Evolutionary conservation across 1,139 yeast genomes (phyloP).

Genomic region (Pneumocystis canis): DNA sequence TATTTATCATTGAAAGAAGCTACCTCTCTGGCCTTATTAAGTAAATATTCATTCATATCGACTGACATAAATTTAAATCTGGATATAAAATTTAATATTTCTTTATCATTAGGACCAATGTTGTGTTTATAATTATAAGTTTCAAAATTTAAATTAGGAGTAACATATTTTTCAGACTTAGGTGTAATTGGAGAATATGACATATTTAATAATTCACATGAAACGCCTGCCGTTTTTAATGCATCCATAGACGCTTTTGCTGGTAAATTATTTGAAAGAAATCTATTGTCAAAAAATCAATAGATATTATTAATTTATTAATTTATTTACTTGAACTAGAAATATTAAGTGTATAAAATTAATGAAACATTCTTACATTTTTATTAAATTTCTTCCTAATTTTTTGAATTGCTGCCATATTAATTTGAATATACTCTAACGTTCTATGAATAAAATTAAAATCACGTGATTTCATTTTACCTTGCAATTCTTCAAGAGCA

Average conservation of each 20-base stretch:
- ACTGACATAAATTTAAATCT: not conserved
- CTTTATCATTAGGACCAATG: not conserved
- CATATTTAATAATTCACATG: not conserved
- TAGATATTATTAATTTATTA: not conserved
- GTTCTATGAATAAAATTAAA: not conserved
- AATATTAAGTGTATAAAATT: not conserved
- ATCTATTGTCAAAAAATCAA: not conserved
- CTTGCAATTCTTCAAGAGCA: not conserved
- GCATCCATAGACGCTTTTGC: not conserved
- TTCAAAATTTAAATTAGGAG: not conserved
- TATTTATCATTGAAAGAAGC: not conserved
- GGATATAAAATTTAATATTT: not conserved
- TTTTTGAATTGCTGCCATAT: not conserved
- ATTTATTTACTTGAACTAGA: not conserved
- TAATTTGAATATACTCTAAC: not conserved
- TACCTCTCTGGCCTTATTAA: not conserved
- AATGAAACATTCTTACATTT: not conserved
- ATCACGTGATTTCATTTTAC: not conserved
- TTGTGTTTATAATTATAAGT: not conserved
- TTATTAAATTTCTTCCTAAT: not conserved
- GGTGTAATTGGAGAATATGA: not conserved
- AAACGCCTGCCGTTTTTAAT: not conserved
- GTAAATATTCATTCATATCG: not conserved
- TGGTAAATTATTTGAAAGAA: not conserved
- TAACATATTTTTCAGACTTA: not conserved